Evolutionary conservation across 2,329 filamentous ascomycete species (phyloP), one percentile per base, ranked within the genome.

Genomic region (Ilyonectria mors-panacis): DNA sequence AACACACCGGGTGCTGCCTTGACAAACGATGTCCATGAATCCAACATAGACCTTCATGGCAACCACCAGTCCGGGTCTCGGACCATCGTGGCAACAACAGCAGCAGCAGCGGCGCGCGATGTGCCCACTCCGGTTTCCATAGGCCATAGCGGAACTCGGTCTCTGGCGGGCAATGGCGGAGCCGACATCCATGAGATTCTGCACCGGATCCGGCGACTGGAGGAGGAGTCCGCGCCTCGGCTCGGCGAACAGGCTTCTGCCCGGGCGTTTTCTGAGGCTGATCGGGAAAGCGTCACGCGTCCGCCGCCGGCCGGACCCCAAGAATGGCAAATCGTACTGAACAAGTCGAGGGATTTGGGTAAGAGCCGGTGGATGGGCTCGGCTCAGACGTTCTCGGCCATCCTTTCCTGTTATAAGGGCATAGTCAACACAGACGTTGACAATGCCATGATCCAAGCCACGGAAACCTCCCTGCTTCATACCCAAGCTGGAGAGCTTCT

Each of bases 321-420:
- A 10, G 57, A 60, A 15, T 51, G 45, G 45, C 28, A 60, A 42
- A n/a, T n/a, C 3, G 26, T 51, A 3, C 45, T 51, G 17, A 60
- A 51, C 30, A 51, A 60, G 33, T 17, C 33, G 45, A 60, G 57
- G 21, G 45, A 51, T 26, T 19, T 51, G 30, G 57, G 57, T 21
- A 48, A 17, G 12, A 19, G 57, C 26, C 28, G 30, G 9, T 60
- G 57, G 57, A 51, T 44, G 15, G 57, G 35, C 12, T 42, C 45
- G 10, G 44, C 33, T 48, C 57, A 60, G 39, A 44, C 44, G n/a
- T 62, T 55, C 28, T 21, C 59, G 13, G 15, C 48, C 4, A 42
- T 65, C 23, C 42, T 55, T 33, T 19, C 19, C 8, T 55, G 56
- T 17, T 65, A 44, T 19, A n/a, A 54, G 10, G 35, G 44, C 2